A percentile compares a stretch with the other conserved stretches of the same genome.
phyloP scores from a whole-genome alignment of 495 filamentous ascomycete genomes.

The Rhypophila decipiens region DNA sequence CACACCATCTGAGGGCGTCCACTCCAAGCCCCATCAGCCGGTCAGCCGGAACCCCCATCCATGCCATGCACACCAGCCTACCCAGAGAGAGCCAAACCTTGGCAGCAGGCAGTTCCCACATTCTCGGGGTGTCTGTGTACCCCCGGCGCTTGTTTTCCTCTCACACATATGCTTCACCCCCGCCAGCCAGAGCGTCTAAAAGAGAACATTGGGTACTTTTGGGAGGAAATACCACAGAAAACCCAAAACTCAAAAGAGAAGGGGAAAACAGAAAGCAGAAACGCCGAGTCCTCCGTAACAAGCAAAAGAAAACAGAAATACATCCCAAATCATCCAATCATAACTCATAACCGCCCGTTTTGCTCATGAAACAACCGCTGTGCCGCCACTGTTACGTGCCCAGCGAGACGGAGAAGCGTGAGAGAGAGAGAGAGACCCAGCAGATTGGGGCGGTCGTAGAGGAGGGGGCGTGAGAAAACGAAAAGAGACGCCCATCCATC shows the following conservation, averaged over 20 bases:
- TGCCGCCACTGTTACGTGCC: constrained; percentile 1
- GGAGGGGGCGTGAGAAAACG: constrained; percentile 21
- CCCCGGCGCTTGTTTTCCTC: too few relatives aligned
- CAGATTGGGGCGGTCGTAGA: constrained; percentile 9
- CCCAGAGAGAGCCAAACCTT: too few relatives aligned
- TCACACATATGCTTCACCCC: background rate
- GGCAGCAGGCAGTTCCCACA: too few relatives aligned
- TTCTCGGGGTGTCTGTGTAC: too few relatives aligned
- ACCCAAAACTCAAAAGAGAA: background rate
- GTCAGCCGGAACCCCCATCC: background rate
- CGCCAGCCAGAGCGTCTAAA: background rate
- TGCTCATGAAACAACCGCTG: constrained; percentile 32
- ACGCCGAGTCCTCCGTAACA: background rate
- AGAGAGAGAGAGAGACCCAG: constrained; percentile 10
- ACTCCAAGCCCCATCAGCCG: background rate
- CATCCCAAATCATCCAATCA: constrained; percentile 35
- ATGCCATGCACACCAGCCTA: background rate
- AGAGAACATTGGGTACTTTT: constrained; percentile 22
- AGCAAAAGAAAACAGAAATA: background rate
- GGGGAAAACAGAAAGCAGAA: background rate
- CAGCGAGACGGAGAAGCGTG: background rate
- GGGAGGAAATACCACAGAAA: too few relatives aligned
- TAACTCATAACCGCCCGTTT: constrained; percentile 36
- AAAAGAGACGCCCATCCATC: constrained; percentile 9
- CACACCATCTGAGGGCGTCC: too few relatives aligned